These are phyloP conservation scores for Alternaria viburni DNA, from an alignment of 2,329 filamentous ascomycete genomes.

Conservation along the genomic window DNA sequence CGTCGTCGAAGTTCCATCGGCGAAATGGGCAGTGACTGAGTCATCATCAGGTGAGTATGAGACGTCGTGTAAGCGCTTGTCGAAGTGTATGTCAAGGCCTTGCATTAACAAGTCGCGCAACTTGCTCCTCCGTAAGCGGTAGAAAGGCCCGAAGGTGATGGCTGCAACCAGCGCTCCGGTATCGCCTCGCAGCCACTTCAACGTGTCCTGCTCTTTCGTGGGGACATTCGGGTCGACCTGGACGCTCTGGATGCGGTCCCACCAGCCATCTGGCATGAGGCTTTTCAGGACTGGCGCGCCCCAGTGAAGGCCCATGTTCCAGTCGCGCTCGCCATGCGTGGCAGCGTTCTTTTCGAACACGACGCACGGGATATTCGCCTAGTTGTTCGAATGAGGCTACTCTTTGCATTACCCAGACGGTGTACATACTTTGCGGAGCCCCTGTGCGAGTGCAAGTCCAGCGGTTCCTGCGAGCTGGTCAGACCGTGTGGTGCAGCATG, in stretches of 20 bases:
- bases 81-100: conserved; percentile 42
- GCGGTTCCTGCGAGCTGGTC: conserved; percentile 35
- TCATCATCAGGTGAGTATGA: conserved; percentile 38
- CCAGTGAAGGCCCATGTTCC: conserved; percentile 71
- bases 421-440: conserved; percentile 40
- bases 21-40: conserved; percentile 45
- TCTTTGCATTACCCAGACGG: background rate
- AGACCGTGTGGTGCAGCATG: background rate
- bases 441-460: conserved; percentile 47
- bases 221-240: conserved; percentile 60
- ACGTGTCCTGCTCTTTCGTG: conserved; percentile 42
- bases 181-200: conserved; percentile 43
- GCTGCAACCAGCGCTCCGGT: conserved; percentile 46
- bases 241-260: conserved; percentile 56
- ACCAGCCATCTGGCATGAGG: conserved; percentile 61
- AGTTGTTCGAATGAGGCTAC: background rate
- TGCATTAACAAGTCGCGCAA: conserved; percentile 40
- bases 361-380: conserved; percentile 52
- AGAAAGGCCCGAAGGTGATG: conserved; percentile 44
- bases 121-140: conserved; percentile 45
- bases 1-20: conserved; percentile 38
- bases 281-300: conserved; percentile 60
- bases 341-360: conserved; percentile 64
- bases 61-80: conserved; percentile 48
- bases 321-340: conserved; percentile 59